Evolutionary conservation across 257 asterid genomes (phyloP), one percentile per base, ranked within the genome.

Genomic region (Paulownia fortunei): DNA sequence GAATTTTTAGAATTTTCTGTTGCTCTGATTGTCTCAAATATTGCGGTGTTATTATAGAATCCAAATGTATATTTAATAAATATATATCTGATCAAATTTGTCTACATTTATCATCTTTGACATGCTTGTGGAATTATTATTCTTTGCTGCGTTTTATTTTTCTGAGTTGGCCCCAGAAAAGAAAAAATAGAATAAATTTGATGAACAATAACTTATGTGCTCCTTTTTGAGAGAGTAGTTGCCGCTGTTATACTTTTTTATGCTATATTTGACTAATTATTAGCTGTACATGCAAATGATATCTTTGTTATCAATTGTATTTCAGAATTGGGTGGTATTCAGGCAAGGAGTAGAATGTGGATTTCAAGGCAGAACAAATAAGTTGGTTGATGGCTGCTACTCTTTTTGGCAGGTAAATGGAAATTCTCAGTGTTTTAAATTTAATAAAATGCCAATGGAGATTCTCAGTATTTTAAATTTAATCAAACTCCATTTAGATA

Each of bases 321-420:
- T 86, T 74, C 91, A 96, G 99, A 89, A 96, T 72, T 96, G 99
- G 98, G 81, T 96, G 84, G 97, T 88, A 56, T 93, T 90, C 80
- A 90, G 92, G 86, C 99, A 96, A 92, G 99, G 99, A 52, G 76
- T 89, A 72, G 99, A 96, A 83, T 94, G 93, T 75, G 99, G 99
- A 76, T 93, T 96, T 85, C 99, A 96, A 86, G 99, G 99, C 56
- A 90, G 99, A 86, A 90, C 98, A 80, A 96, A 96, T 82, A 96
- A 96, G 83, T 80, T 96, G 87, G 99, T 96, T 32, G 99, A 96
- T 64, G 99, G 98, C 59, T 96, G 99, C 90, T 96, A 96, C 86
- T 96, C 99, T 41, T 96, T 93, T 84, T 96, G 99, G 99, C 99
- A 96, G 98, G 99, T 90, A 74, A 85, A 44, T 59, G 67, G 34